Base-by-base conservation (phyloP, 352 stramenopile genomes). In the Hyphochytrium catenoides region DNA sequence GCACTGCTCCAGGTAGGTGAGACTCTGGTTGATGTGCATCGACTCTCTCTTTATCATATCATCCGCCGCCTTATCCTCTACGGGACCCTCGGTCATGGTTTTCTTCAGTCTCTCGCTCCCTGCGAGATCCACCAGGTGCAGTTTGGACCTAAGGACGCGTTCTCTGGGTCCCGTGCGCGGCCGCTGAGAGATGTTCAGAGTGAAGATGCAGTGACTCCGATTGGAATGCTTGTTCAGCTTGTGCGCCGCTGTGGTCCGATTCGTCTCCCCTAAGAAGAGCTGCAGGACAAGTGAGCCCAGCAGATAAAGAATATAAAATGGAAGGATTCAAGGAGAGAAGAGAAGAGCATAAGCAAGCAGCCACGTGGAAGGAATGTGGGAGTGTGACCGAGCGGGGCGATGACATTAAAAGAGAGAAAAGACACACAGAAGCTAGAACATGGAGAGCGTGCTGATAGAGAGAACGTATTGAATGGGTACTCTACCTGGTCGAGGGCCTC, bases 1-100 rank as follows among this genome's bases (percentile, higher is more conserved):
- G 44, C 81, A 91, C 43, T 93, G 78, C 59, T 95, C 75, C 16
- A 97, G 54, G 40, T 89, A 92, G 31, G 76, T 90, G 23, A 96
- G 56, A 24, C 69, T 91, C 57, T 91, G 81, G 53, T 96, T 96
- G 45, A 96, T 95, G 57, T 94, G 93, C 62, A 86, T 94, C 26
- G 68, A 88, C 47, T 96, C 87, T 46, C 93, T 89, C 59, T 93
- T 88, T 47, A 92, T 85, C 1, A 75, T 83, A 20, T 64, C 60
- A 32, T 69, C 34, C 20, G 44, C 11, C 17, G 36, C 17, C 25
- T 16, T 46, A 21, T 31, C 29, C 18, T 31, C 14, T 24, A 39
- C 34, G 31, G 53, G 29, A 19, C 56, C 48, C 36, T 72, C 56
- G 25, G 84, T 59, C 25, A 91, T 57, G 1, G 78, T 88, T 49